phyloP scores from a whole-genome alignment of 352 stramenopile genomes.

The Phytophthora litchii region DNA sequence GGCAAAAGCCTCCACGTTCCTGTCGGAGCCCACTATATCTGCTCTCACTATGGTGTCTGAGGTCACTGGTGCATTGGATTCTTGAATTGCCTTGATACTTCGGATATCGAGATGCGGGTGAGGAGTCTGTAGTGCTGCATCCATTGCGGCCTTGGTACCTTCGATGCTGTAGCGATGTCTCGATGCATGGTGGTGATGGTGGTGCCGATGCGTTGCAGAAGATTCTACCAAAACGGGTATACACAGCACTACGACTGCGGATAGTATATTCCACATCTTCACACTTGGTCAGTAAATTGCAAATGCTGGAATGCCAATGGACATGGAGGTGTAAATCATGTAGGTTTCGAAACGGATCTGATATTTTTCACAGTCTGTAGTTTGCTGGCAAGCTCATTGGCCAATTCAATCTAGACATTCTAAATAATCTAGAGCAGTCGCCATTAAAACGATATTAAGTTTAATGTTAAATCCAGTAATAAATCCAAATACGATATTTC shows the following conservation, averaged over 20 bases:
- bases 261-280: constrained; percentile 20
- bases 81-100: constrained; percentile 33
- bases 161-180: constrained; percentile 41
- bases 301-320: constrained; percentile 23
- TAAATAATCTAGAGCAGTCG: too few species aligned
- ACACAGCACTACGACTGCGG: constrained; percentile 4
- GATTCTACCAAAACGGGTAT: constrained; percentile 3
- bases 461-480: too few species aligned
- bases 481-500: too few species aligned
- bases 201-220: constrained; percentile 6
- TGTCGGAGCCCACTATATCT: constrained; percentile 35
- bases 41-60: constrained; percentile 29
- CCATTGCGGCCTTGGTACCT: constrained; percentile 36
- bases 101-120: constrained; percentile 36
- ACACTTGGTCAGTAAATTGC: constrained; percentile 15
- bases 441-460: too few species aligned
- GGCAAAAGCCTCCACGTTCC: constrained; percentile 32
- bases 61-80: constrained; percentile 11
- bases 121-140: constrained; percentile 28
- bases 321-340: too few species aligned
- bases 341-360: too few species aligned
- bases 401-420: too few species aligned
- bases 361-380: too few species aligned
- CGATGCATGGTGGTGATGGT: constrained; percentile 26
- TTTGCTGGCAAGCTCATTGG: too few species aligned